Evolutionary conservation across 345 rosid species (phyloP).

Genomic region (Eucalyptus albens): DNA sequence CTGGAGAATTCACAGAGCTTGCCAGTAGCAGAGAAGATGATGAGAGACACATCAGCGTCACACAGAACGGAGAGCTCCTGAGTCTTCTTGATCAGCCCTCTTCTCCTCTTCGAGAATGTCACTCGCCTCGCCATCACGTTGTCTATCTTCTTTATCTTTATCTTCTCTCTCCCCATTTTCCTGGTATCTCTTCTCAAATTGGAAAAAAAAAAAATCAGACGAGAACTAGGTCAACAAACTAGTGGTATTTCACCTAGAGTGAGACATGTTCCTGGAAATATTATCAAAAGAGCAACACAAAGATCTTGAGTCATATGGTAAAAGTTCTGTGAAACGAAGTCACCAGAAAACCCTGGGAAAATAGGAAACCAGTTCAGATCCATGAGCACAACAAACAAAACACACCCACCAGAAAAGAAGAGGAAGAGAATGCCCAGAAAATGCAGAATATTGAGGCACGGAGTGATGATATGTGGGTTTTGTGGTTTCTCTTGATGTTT

Average conservation of each 20-base stretch:
- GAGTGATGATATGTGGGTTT: not conserved
- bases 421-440: not conserved
- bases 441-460: not conserved
- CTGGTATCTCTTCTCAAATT: not conserved
- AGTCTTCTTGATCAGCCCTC: not conserved
- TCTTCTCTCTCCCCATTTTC: not conserved
- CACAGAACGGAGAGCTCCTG: not conserved
- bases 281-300: no score
- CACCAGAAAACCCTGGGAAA: not conserved
- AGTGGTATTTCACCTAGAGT: not conserved
- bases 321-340: not conserved
- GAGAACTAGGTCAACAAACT: not conserved
- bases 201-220: no score
- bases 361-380: not conserved
- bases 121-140: not conserved
- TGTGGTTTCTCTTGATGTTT: conserved; percentile 41
- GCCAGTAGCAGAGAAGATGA: not conserved
- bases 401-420: not conserved
- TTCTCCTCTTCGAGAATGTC: not conserved
- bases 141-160: not conserved
- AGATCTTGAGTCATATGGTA: not conserved
- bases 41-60: not conserved
- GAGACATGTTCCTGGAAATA: not conserved
- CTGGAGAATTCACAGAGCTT: not conserved
- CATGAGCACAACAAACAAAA: not conserved